A percentile compares a stretch with the other conserved stretches of the same genome.
phyloP scores from a whole-genome alignment of 768 basidiomycete species.

The Crepidotus variabilis region DNA sequence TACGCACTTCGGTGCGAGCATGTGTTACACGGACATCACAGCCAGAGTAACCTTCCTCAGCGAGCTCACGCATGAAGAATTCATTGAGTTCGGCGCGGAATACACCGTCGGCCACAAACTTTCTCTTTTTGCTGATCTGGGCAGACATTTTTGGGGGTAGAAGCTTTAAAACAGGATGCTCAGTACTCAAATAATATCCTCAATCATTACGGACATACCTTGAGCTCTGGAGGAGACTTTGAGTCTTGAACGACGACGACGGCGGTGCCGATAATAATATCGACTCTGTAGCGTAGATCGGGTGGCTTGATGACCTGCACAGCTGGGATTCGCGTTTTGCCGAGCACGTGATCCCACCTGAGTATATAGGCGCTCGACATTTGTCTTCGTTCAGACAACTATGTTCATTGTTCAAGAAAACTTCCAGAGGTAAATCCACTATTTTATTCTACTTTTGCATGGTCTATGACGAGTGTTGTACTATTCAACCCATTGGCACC shows the following conservation, averaged over 20 bases:
- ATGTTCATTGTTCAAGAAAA: background rate
- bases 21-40: constrained; percentile 99
- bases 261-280: constrained; percentile 20
- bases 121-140: constrained; percentile 97
- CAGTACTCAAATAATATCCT: background rate
- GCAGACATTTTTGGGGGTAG: constrained; percentile 56
- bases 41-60: constrained; percentile 99
- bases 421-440: background rate
- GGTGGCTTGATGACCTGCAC: constrained; percentile 29
- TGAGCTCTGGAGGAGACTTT: constrained; percentile 24
- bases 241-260: constrained; percentile 17
- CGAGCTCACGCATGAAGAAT: constrained; percentile 97
- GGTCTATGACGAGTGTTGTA: constrained; percentile 80
- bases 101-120: constrained; percentile 98
- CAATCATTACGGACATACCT: constrained; percentile 17
- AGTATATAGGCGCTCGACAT: constrained; percentile 5
- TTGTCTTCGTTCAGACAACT: background rate
- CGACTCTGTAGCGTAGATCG: constrained; percentile 12
- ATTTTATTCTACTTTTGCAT: constrained; percentile 10
- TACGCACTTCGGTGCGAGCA: constrained; percentile 88
- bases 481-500: constrained; percentile 76
- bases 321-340: constrained; percentile 24
- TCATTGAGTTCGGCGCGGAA: constrained; percentile 99
- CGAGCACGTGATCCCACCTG: constrained; percentile 20
- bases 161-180: background rate